Conservation (phyloP, 805 yeast genomes). For the Lachancea lanzarotensis region DNA sequence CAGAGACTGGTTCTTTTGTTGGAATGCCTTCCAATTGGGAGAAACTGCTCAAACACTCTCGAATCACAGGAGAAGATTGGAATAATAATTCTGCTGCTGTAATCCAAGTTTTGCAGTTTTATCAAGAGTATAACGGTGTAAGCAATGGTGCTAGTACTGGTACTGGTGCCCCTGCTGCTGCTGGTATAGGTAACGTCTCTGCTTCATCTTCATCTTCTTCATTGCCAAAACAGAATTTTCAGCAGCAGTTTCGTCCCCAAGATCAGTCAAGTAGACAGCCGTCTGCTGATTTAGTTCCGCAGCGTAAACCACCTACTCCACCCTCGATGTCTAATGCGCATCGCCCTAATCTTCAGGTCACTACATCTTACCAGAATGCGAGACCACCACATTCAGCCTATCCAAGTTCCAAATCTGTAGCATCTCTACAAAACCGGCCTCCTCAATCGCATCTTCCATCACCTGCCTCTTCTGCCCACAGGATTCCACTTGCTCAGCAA, state of each 20-base stretch:
- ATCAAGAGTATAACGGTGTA: constrained; percentile 39
- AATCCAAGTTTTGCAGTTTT: constrained; percentile 81
- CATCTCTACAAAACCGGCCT: constrained; percentile 3
- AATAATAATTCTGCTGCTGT: constrained; percentile 93
- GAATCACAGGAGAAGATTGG: constrained; percentile 88
- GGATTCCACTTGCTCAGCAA: constrained; percentile 5
- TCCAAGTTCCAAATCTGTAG: not conserved
- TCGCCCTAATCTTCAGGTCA: constrained; percentile 9
- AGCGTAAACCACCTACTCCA: constrained; percentile 53
- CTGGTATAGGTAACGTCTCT: constrained; percentile 4
- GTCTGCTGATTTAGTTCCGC: constrained; percentile 37
- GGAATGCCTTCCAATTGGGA: constrained; percentile 97
- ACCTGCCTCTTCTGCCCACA: constrained; percentile 1
- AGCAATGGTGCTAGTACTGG: constrained; percentile 9
- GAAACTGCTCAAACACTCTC: constrained; percentile 70
- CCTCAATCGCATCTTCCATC: constrained; percentile 7
- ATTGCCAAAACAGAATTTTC: constrained; percentile 4
- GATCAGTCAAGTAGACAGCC: not conserved
- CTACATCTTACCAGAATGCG: constrained; percentile 6
- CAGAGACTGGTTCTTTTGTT: constrained; percentile 77
- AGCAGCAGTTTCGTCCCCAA: constrained; percentile 3
- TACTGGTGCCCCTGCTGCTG: constrained; percentile 8
- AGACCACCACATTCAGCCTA: not conserved
- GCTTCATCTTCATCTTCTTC: constrained; percentile 3
- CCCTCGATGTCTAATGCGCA: constrained; percentile 28